Evolutionary conservation across 2,329 filamentous ascomycete genomes (phyloP), one percentile per base, ranked within the genome.

Genomic region (Phialophora expanda): DNA sequence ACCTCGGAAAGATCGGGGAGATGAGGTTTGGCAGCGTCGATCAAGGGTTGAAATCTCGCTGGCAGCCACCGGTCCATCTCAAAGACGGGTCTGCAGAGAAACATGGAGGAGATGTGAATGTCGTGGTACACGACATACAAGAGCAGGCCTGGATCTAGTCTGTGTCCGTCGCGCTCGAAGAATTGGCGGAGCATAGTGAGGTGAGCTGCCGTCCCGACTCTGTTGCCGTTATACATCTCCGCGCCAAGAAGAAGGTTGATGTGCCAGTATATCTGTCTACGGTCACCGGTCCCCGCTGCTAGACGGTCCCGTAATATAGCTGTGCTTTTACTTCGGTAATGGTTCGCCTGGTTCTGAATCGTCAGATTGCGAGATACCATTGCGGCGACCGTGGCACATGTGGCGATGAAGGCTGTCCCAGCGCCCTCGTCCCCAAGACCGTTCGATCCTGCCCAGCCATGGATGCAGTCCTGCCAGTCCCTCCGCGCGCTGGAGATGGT

Each of bases 391-490:
- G 55, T 22, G 7, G 55, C 55, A 34, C 55, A 57, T 9, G 30
- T 57, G 20, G 55, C 55, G 34, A 57, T 38, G 32, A 57, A 57
- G 12, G 30, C 55, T 6, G 34, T 24, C 7, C 55, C 55, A 11
- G 55, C 30, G 9, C 55, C 55, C 41, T 57, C 55, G 12, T 57
- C 55, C 20, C 55, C 55, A 0, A 57, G 55, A 20, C 55, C 55
- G 17, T 44, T 20, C 55, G 30, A 32, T n/a, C 26, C 55, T 6
- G 30, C 55, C 55, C 34, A 38, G 11, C 55, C 55, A 34, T 57
- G 22, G 32, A 57, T n/a, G 34, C 55, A 57, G 55, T 57, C 30
- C 17, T 51, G 58, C 58, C 58, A 61, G 17, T 61, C 51, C 46
- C 48, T 44, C n/a, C 46, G 34, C 4, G 58, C 58, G n/a, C 46